These are phyloP conservation scores for Fusarium sp. DNA, from an alignment of 2,329 filamentous ascomycete species.

Conservation along the genomic window DNA sequence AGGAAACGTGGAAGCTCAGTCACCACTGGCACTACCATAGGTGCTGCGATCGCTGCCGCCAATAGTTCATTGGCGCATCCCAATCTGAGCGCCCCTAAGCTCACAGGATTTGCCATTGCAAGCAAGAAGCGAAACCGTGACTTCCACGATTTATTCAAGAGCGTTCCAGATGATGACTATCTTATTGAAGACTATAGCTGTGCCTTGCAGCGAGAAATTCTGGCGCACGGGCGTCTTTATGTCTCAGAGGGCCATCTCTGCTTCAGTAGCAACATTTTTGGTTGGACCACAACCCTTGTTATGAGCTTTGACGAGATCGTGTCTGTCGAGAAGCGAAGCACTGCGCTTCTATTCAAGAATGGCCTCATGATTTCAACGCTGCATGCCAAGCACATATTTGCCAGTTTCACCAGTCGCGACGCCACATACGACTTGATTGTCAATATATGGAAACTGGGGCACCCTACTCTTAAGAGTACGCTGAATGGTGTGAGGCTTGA, in stretches of 20 bases:
- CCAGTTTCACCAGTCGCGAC: slow-evolving; percentile 93
- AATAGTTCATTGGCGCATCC: slow-evolving; percentile 77
- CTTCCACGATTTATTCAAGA: slow-evolving; percentile 93
- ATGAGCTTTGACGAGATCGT: slow-evolving; percentile 99
- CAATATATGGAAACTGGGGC: slow-evolving; percentile 97
- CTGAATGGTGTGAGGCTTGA: slow-evolving; percentile 88
- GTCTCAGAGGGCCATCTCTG: slow-evolving; percentile 97
- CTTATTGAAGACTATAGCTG: slow-evolving; percentile 99
- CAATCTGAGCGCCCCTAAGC: slow-evolving; percentile 72
- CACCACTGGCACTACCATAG: slow-evolving; percentile 74
- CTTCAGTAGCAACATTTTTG: slow-evolving; percentile 98
- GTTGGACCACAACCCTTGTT: slow-evolving; percentile 96
- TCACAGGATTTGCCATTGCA: slow-evolving; percentile 95
- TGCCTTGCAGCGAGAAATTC: slow-evolving; percentile 92
- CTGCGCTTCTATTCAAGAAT: slow-evolving; percentile 95
- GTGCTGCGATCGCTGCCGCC: slow-evolving; percentile 77
- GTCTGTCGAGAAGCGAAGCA: slow-evolving; percentile 95
- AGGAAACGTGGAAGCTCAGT: slow-evolving; percentile 87
- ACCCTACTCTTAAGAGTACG: slow-evolving; percentile 90
- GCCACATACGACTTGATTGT: slow-evolving; percentile 97
- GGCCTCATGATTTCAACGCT: slow-evolving; percentile 96
- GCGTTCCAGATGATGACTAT: slow-evolving; percentile 97
- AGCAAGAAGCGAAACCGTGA: slow-evolving; percentile 96
- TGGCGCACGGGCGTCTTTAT: slow-evolving; percentile 92
- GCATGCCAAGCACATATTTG: slow-evolving; percentile 95